Evolutionary conservation across 2,329 filamentous ascomycete genomes (phyloP).

Genomic region (Fusarium graminum): DNA sequence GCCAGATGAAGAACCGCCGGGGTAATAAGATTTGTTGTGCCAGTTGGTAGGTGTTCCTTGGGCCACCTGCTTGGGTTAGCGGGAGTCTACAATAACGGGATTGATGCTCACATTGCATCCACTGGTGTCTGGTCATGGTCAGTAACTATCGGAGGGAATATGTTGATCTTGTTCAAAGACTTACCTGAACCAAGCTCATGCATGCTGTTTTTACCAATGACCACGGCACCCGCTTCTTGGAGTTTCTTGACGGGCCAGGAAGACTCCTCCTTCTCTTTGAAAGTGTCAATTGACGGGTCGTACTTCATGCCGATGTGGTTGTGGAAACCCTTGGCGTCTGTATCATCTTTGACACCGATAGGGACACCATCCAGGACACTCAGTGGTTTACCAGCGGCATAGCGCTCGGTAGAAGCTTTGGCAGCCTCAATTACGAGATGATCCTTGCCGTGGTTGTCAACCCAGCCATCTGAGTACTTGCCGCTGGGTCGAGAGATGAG

Average conservation of each 20-base stretch:
- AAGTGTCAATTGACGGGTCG: slow-evolving; percentile 65
- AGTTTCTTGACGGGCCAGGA: slow-evolving; percentile 79
- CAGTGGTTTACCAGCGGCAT: slow-evolving; percentile 73
- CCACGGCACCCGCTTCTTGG: slow-evolving; percentile 79
- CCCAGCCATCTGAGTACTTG: slow-evolving; percentile 78
- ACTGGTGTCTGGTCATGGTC: slow-evolving; percentile 70
- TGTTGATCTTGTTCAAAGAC: slow-evolving; percentile 54
- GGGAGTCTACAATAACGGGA: neutral
- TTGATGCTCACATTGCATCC: slow-evolving; percentile 75
- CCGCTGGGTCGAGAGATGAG: slow-evolving; percentile 70
- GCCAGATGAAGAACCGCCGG: slow-evolving; percentile 84
- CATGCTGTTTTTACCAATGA: slow-evolving; percentile 83
- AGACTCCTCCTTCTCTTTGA: slow-evolving; percentile 67
- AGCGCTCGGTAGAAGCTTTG: slow-evolving; percentile 78
- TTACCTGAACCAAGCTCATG: slow-evolving; percentile 79
- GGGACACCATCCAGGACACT: slow-evolving; percentile 85
- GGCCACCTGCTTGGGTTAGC: slow-evolving; percentile 64
- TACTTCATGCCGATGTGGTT: slow-evolving; percentile 74
- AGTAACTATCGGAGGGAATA: slow-evolving; percentile 22
- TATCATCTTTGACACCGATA: slow-evolving; percentile 86
- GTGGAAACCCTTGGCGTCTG: slow-evolving; percentile 77
- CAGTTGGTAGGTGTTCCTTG: slow-evolving; percentile 84
- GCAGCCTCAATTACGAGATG: slow-evolving; percentile 76
- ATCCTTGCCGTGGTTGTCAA: slow-evolving; percentile 69
- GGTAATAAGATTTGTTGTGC: slow-evolving; percentile 80